Percentiles rank a stretch among this genome's conserved stretches.
These are phyloP conservation scores for Colletotrichum karsti DNA, from an alignment of 2,329 filamentous ascomycete genomes.

Conservation along the genomic window DNA sequence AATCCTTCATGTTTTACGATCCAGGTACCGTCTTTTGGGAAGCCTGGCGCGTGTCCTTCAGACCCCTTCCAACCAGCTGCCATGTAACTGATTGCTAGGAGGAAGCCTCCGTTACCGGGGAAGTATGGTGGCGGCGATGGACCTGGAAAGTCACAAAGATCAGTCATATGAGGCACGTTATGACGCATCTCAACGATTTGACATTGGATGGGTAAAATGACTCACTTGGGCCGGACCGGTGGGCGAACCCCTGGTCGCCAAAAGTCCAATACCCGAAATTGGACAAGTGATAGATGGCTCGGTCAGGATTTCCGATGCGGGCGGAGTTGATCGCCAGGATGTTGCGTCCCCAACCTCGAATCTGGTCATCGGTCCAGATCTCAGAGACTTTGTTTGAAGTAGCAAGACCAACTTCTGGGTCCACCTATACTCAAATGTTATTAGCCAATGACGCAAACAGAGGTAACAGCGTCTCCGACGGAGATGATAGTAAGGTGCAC, in stretches of 20 bases:
- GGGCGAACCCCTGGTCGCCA: conserved; percentile 46
- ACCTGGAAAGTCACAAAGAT: too few species aligned
- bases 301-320: conserved; percentile 47
- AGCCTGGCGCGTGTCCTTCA: conserved; percentile 40
- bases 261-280: conserved; percentile 50
- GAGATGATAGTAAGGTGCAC: conserved; percentile 48
- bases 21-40: conserved; percentile 44
- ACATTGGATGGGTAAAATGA: too few species aligned
- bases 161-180: too few species aligned
- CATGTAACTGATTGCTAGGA: conserved; percentile 46
- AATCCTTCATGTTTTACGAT: conserved; percentile 44
- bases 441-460: too few species aligned
- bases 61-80: conserved; percentile 31
- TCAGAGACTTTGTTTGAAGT: conserved; percentile 44
- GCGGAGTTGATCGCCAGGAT: conserved; percentile 55
- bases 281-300: conserved; percentile 50
- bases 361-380: conserved; percentile 50
- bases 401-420: conserved; percentile 41
- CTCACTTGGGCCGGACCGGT: conserved; percentile 37
- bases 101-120: conserved; percentile 46
- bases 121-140: conserved; percentile 42
- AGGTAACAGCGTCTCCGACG: too few species aligned
- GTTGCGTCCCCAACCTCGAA: conserved; percentile 56
- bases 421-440: conserved; percentile 35
- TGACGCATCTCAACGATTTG: too few species aligned